Percentiles rank a stretch among this genome's conserved stretches.
phyloP scores from a whole-genome alignment of 2,329 filamentous ascomycete species.

The Bipolaris zeicola region DNA sequence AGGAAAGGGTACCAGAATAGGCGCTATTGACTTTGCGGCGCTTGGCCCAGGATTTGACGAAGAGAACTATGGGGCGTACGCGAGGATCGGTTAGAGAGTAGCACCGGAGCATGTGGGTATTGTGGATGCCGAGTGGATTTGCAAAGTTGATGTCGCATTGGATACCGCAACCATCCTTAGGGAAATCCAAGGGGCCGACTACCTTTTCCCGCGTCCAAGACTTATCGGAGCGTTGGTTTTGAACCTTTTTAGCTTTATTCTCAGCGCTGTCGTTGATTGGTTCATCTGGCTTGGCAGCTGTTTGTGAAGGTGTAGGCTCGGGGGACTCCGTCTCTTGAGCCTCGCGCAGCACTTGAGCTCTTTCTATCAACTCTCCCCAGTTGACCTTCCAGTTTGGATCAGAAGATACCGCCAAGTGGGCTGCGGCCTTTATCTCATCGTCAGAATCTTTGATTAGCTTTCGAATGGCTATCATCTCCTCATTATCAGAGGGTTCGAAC shows the following conservation, averaged over 20 bases:
- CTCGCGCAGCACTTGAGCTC: constrained; percentile 6
- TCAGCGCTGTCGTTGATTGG: constrained; percentile 12
- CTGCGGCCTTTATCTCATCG: neutral
- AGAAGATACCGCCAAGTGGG: constrained; percentile 4
- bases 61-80: constrained; percentile 78
- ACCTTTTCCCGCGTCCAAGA: constrained; percentile 55
- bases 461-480: neutral
- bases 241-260: constrained; percentile 15
- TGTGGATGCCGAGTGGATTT: constrained; percentile 80
- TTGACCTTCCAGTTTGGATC: neutral
- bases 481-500: neutral
- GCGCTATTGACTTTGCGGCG: constrained; percentile 82
- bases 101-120: constrained; percentile 80
- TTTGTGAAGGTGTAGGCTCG: constrained; percentile 1
- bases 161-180: constrained; percentile 76
- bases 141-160: constrained; percentile 94
- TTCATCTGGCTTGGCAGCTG: constrained; percentile 6
- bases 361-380: constrained; percentile 3
- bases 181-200: constrained; percentile 70
- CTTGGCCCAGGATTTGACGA: constrained; percentile 92
- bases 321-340: constrained; percentile 6
- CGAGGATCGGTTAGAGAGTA: constrained; percentile 81
- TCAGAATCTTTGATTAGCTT: constrained; percentile 17
- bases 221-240: constrained; percentile 33
- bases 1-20: constrained; percentile 83